Base-by-base conservation (phyloP, 2,329 filamentous ascomycete genomes). In the Teratosphaeria zuluensis region DNA sequence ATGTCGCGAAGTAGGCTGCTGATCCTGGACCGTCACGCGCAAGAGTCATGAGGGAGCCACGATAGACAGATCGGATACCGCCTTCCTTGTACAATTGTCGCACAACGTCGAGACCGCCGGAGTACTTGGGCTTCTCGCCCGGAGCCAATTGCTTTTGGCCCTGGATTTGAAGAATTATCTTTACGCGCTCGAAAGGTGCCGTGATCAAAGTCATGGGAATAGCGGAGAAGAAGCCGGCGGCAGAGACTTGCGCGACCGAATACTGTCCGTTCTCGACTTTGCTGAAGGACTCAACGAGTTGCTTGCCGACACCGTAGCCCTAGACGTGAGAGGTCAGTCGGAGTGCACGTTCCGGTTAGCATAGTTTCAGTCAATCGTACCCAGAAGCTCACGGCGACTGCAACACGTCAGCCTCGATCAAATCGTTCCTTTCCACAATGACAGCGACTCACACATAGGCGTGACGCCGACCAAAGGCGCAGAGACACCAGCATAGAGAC, bases 101-200 rank as follows among this genome's bases (percentile, higher is more conserved):
- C 31, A 96, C 94, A 54, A 97, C 94, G 75, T 97, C 94, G 56
- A 89, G 63, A 60, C 89, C 91, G 70, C 92, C 92, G 52, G 81
- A 83, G 81, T 97, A 97, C 70, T 89, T 90, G 16, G 91, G 92
- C 76, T 96, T 95, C 78, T 96, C 88, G 70, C 92, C 92, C 0
- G 92, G 89, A 0, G 86, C 85, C 48, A 94, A 86, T 56, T 81
- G 78, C 76, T 92, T 91, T 76, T 96, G 91, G 70, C 91, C 92
- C 77, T 97, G 94, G 66, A 97, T 95, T 75, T 99, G 94, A 1
- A 99, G 86, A 63, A 99, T 91, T 58, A 99, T 92, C 78, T 99
- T 99, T 68, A 99, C 91, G 70, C 94, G 92, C 81, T 99, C 94
- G 73, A 99, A 97, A 61, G 94, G 94, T 4, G 94, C 94, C n/a